These are phyloP conservation scores for Diutina rugosa DNA, from an alignment of 1,139 yeast genomes.

Conservation along the genomic window DNA sequence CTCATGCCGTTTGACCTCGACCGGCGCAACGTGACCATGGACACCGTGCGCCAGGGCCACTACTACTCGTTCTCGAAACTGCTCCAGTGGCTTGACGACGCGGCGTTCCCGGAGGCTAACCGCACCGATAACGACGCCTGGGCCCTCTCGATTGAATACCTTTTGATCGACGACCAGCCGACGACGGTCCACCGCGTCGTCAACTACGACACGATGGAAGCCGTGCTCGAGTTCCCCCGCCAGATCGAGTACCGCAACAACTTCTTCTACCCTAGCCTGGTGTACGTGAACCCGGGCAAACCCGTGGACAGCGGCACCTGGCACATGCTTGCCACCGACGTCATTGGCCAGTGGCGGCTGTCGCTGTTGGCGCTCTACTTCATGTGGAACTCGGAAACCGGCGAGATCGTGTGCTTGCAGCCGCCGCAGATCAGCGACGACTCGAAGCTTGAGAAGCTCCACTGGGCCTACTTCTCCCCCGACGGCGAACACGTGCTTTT, in stretches of 20 bases:
- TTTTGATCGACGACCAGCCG: slow-evolving; percentile 7
- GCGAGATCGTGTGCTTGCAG: slow-evolving; percentile 27
- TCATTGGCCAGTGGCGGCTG: slow-evolving; percentile 44
- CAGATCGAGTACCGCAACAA: slow-evolving; percentile 22
- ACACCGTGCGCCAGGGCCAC: slow-evolving; percentile 13
- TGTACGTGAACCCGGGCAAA: slow-evolving; percentile 21
- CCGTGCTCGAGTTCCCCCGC: slow-evolving; percentile 10
- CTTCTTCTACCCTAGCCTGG: slow-evolving; percentile 17
- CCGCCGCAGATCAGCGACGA: slow-evolving; percentile 7
- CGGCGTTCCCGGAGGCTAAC: slow-evolving; percentile 11
- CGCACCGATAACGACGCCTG: slow-evolving; percentile 10
- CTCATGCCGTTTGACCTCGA: neutral
- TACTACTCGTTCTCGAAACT: slow-evolving; percentile 10
- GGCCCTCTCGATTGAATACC: slow-evolving; percentile 14
- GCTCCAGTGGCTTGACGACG: slow-evolving; percentile 16
- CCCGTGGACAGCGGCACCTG: slow-evolving; percentile 12
- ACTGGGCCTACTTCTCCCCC: slow-evolving; percentile 70
- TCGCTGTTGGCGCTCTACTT: slow-evolving; percentile 60
- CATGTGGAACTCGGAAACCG: slow-evolving; percentile 21
- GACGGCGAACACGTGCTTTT: slow-evolving; percentile 52
- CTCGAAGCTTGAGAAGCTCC: slow-evolving; percentile 16
- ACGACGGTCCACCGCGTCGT: slow-evolving; percentile 13
- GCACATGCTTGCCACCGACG: slow-evolving; percentile 25
- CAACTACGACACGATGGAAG: slow-evolving; percentile 8
- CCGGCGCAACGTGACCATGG: slow-evolving; percentile 17